Evolutionary conservation across 768 basidiomycete genomes (phyloP), one percentile per base, ranked within the genome.

Genomic region (Boletus rufocinnamomeus): DNA sequence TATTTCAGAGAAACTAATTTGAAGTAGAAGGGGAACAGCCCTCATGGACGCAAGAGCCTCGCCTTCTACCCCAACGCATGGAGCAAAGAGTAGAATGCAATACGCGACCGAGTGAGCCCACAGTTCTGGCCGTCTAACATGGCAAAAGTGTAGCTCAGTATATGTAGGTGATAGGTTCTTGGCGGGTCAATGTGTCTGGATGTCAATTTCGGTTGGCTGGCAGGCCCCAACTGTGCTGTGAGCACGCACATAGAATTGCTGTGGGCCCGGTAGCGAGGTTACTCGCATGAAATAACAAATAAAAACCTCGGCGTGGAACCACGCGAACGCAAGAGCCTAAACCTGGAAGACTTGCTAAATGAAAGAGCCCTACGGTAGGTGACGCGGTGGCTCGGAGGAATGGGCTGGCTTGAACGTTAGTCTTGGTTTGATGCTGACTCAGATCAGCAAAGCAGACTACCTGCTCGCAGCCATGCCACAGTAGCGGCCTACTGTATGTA

Each of bases 31-130:
- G 23, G 21, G 30, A 38, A 2, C 27, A 44, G 23, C 41, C 46
- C 57, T 47, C 57, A 63, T 63, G 61, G 51, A 48, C 23, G n/a
- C 38, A 34, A 32, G 50, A 40, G 30, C 34, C 28, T 17, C 25
- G 37, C 45, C 30, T 47, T 35, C 23, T 50, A 30, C 25, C 27
- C n/a, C n/a, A 17, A 19, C 2, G 14, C 28, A 35, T 41, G 44
- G 37, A 46, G n/a, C 25, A 47, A 38, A 25, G 32, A 3, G 16
- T 52, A 28, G 46, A 16, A 47, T 21, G 51, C 3, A 25, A 37
- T 37, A 28, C 25, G 38, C 16, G 41, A 40, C 49, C 46, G 45
- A 38, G 7, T 25, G 41, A 28, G 14, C 17, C 50, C 28, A 32
- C 40, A 32, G 30, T 16, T 50, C 27, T 16, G 9, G 21, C 7